Evolutionary conservation across 2,329 filamentous ascomycete genomes (phyloP).

Genomic region (Pseudopyrenochaeta lycopersici): DNA sequence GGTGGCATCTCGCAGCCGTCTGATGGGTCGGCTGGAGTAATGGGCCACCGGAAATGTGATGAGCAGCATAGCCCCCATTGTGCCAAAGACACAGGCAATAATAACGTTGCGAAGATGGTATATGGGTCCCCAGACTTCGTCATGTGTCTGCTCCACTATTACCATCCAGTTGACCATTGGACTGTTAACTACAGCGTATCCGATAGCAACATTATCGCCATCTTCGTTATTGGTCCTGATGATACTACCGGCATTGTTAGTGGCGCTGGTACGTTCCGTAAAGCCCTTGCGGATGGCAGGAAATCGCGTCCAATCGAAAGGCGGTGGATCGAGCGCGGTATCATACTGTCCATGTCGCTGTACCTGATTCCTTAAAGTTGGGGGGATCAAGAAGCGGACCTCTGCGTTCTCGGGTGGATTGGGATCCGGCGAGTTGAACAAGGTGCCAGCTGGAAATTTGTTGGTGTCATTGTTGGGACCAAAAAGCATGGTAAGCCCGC

Average conservation of each 20-base stretch:
- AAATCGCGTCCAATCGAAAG: slow-evolving; percentile 69
- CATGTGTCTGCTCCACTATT: slow-evolving; percentile 77
- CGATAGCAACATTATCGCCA: slow-evolving; percentile 75
- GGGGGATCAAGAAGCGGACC: slow-evolving; percentile 46
- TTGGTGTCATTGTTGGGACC: slow-evolving; percentile 75
- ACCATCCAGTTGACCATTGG: slow-evolving; percentile 82
- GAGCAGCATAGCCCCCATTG: slow-evolving; percentile 75
- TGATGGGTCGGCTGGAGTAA: slow-evolving; percentile 80
- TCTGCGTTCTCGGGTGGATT: slow-evolving; percentile 31
- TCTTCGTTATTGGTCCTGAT: slow-evolving; percentile 79
- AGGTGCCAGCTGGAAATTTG: slow-evolving; percentile 48
- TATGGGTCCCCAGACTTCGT: slow-evolving; percentile 81
- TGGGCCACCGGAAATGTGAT: slow-evolving; percentile 82
- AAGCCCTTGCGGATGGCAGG: slow-evolving; percentile 71
- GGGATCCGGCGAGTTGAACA: slow-evolving; percentile 34
- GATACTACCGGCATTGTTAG: slow-evolving; percentile 74
- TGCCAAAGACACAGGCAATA: slow-evolving; percentile 85
- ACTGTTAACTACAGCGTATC: slow-evolving; percentile 75
- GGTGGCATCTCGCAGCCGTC: slow-evolving; percentile 77
- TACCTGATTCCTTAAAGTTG: slow-evolving; percentile 32
- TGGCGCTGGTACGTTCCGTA: slow-evolving; percentile 52
- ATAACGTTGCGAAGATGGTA: slow-evolving; percentile 79
- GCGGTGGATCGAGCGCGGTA: slow-evolving; percentile 28
- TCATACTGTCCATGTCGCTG: slow-evolving; percentile 40
- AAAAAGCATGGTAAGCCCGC: slow-evolving; percentile 75